Percentiles rank a stretch among this genome's conserved stretches.
Conservation (phyloP, 176 grass and related monocot genomes). For the Coix lacrymajobi region DNA sequence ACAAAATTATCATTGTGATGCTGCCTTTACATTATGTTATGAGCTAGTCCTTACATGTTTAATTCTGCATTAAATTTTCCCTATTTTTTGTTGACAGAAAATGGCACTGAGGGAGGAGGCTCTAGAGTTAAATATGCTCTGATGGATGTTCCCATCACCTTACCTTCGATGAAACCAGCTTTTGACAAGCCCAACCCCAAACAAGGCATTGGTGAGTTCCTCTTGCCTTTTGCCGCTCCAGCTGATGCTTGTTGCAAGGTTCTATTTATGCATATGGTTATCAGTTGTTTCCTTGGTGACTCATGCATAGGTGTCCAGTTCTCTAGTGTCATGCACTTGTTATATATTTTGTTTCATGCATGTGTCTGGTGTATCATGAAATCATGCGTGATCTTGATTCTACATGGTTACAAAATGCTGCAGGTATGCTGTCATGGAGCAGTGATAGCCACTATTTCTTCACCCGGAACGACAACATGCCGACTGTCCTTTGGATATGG, state of each 20-base stretch:
- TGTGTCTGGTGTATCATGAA: neutral
- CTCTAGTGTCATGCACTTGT: neutral
- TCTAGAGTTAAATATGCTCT: constrained; percentile 82
- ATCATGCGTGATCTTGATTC: neutral
- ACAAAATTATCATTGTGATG: constrained; percentile 4
- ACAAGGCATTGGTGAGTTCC: constrained; percentile 83
- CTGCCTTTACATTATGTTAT: neutral
- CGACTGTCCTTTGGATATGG: constrained; percentile 92
- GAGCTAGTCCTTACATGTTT: constrained; percentile 3
- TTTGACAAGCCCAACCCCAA: constrained; percentile 94
- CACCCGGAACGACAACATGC: constrained; percentile 92
- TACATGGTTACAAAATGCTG: constrained; percentile 17
- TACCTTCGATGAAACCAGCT: constrained; percentile 65
- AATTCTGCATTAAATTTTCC: constrained; percentile 1
- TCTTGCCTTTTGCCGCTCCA: neutral
- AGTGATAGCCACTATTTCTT: constrained; percentile 80
- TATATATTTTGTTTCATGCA: neutral
- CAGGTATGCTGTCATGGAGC: constrained; percentile 91
- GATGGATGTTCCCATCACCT: constrained; percentile 77
- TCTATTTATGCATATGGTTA: neutral
- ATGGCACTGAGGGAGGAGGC: constrained; percentile 57
- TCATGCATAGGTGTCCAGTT: neutral
- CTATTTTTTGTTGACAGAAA: constrained; percentile 50
- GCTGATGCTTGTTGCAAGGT: neutral
- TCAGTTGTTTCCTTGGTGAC: neutral